Base-by-base conservation (phyloP, 345 rosid species). In the Eucalyptus marginata region DNA sequence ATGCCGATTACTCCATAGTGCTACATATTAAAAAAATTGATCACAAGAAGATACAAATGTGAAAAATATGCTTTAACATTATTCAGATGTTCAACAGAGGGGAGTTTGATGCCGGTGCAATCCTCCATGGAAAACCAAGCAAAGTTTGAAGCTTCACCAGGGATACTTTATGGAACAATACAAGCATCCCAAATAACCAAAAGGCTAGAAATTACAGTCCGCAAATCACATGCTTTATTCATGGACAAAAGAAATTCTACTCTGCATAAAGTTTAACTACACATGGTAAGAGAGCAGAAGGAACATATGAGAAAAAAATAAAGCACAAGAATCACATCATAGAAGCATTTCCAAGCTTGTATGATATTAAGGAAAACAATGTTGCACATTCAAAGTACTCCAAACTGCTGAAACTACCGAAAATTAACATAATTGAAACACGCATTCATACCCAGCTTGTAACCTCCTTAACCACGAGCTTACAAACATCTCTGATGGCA, bases 401-500 rank as follows among this genome's bases (percentile, higher is more conserved):
- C 47, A 76, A 40, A 76, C 84, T 40, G 84, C 47, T 40, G 24
- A 76, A 76, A 76, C 27, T 40, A 76, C 84, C 8, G 27, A 76
- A 76, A 40, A 76, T 76, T 36, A 76, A 76, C 47, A 76, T 36
- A 76, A 40, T 5, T 7, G 15, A 76, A 40, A 76, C 27, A 40
- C 15, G 3, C 47, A 76, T 76, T 22, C 84, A 90, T 98, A 98
- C 99, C 99, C 99, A 97, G 89, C 98, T 95, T 56, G 99, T 98
- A 89, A 98, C 99, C 94, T 97, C 97, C 92, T 96, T 98, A 56
- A 96, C 97, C 33, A 96, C 98, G 88, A 94, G 97, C 95, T 96
- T 97, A 95, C 97, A 96, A 86, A 98, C 97, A 93, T 97, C 99
- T 90, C 99, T 97, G 91, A 98, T 93, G 83, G 97, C 97, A 86